Conservation (phyloP, 352 stramenopile species). For the Vaucheria bursata region DNA sequence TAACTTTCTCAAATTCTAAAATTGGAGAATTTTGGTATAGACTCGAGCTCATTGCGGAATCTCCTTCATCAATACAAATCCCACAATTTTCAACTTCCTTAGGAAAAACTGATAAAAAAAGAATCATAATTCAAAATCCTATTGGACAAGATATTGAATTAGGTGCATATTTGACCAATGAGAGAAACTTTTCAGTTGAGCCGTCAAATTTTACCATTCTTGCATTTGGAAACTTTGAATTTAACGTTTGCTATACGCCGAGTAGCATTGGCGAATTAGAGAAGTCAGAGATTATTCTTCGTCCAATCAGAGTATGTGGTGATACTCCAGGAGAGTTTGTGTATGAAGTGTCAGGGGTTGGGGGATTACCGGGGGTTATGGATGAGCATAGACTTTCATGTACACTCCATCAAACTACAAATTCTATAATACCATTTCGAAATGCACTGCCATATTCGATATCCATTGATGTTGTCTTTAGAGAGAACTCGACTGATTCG, state of each 20-base stretch:
- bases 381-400: too few relatives aligned
- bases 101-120: constrained; percentile 62
- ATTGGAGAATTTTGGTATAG: constrained; percentile 87
- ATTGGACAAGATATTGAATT: constrained; percentile 65
- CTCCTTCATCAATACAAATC: constrained; percentile 48
- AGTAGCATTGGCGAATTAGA: constrained; percentile 73
- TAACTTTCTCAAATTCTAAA: constrained; percentile 74
- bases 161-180: constrained; percentile 62
- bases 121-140: constrained; percentile 76
- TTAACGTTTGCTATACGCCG: constrained; percentile 75
- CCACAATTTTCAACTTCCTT: constrained; percentile 52
- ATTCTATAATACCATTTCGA: constrained; percentile 67
- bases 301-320: constrained; percentile 28
- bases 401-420: constrained; percentile 44
- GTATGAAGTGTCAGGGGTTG: constrained; percentile 66
- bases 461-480: constrained; percentile 65
- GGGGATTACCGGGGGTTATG: constrained; percentile 75
- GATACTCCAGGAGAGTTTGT: constrained; percentile 69
- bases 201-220: not conserved
- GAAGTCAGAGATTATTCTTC: constrained; percentile 58
- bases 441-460: constrained; percentile 77
- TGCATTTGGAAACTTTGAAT: constrained; percentile 47
- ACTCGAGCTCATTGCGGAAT: constrained; percentile 63
- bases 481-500: not conserved
- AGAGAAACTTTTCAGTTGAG: constrained; percentile 33